Evolutionary conservation across 202 grass and related monocot genomes (phyloP).

Genomic region (Bolboschoenoplectus hybrid): DNA sequence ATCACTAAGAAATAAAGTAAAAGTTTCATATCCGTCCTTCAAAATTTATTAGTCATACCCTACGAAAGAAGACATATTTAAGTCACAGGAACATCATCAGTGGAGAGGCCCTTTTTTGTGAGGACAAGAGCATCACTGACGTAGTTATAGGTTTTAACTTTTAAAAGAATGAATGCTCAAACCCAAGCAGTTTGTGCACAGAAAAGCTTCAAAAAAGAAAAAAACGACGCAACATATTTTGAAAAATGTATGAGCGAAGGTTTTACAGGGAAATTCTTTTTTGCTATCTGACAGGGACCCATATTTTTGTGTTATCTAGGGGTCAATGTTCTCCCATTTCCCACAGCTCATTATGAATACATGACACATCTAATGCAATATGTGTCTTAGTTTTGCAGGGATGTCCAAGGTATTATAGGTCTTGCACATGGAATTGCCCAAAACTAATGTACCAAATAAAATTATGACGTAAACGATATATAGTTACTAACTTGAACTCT

Average conservation of each 20-base stretch:
- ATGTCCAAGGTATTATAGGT: not conserved
- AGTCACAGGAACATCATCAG: not conserved
- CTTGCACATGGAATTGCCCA: constrained; percentile 12
- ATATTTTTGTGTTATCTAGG: not conserved
- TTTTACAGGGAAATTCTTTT: not conserved
- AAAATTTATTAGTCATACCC: not conserved
- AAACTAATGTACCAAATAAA: constrained; percentile 28
- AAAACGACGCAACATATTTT: not conserved
- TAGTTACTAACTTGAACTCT: constrained; percentile 83
- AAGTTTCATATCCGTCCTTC: not conserved
- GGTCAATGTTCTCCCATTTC: constrained; percentile 11
- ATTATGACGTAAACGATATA: constrained; percentile 6
- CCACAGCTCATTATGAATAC: not conserved
- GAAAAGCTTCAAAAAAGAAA: not conserved
- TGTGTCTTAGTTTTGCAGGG: not conserved
- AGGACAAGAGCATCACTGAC: not conserved
- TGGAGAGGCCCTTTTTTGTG: not conserved
- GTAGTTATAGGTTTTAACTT: not conserved
- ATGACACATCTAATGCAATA: not conserved
- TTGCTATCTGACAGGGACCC: not conserved
- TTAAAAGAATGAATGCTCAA: not conserved
- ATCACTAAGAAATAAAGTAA: not conserved
- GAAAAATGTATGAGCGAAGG: not conserved
- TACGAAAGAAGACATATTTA: not conserved
- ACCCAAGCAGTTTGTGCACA: not conserved